A percentile compares a stretch with the other conserved stretches of the same genome.
These are phyloP conservation scores for Pseudocercospora crystallina DNA, from an alignment of 2,329 filamentous ascomycete genomes.

Conservation along the genomic window DNA sequence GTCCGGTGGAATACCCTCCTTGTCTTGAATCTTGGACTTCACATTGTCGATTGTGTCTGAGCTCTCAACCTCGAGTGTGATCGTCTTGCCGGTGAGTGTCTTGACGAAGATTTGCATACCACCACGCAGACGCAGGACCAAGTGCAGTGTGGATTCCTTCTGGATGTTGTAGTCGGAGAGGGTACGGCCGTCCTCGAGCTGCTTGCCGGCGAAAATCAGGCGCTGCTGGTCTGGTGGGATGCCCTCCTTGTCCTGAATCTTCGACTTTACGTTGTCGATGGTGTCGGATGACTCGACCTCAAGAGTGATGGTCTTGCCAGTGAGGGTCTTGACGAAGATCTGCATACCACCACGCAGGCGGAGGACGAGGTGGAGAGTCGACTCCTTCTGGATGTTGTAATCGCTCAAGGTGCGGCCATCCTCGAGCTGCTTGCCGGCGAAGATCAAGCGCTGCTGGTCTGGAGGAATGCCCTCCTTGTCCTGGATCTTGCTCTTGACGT, in stretches of 20 bases:
- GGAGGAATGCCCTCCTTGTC: conserved; percentile 97
- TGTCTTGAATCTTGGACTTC: conserved; percentile 97
- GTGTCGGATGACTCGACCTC: conserved; percentile 99
- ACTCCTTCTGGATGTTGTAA: conserved; percentile 87
- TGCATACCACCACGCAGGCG: conserved; percentile 65
- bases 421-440: conserved; percentile 94
- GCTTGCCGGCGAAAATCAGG: conserved; percentile 98
- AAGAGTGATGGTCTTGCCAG: conserved; percentile 99
- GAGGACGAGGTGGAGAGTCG: conserved; percentile 64
- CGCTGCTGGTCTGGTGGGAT: conserved; percentile 98
- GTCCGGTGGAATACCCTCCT: conserved; percentile 99
- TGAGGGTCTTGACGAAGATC: conserved; percentile 99
- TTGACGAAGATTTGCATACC: conserved; percentile 61
- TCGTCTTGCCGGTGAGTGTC: conserved; percentile 99
- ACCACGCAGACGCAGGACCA: conserved; percentile 98
- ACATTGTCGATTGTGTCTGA: conserved; percentile 99
- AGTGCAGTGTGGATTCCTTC: conserved; percentile 98
- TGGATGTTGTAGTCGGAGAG: conserved; percentile 99
- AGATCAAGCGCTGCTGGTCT: conserved; percentile 94
- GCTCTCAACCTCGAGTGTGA: conserved; percentile 99
- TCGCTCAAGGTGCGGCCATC: conserved; percentile 87
- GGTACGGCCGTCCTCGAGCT: conserved; percentile 96
- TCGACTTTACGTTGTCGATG: conserved; percentile 99
- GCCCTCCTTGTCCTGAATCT: conserved; percentile 99
- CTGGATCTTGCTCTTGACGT: conserved; percentile 95